Base-by-base conservation (phyloP, 345 rosid genomes). In the Alliaria petiolata region DNA sequence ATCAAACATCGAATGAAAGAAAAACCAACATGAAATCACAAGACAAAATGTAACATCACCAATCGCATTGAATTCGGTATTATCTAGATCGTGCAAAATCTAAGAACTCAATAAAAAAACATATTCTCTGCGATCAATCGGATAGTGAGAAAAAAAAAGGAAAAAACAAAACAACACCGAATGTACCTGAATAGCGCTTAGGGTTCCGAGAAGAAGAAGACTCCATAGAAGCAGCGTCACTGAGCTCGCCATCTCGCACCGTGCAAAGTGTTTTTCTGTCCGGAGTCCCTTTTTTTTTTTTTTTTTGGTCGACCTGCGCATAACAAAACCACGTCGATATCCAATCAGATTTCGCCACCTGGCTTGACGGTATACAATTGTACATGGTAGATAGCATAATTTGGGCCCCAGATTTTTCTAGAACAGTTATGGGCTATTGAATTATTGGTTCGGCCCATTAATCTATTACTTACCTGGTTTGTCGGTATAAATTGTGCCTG, bases 161-260 rank as follows among this genome's bases (percentile, higher is more conserved):
- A 2, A 17, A 1, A 7, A 0, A 14, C 5, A 16, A 5, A n/a
- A 9, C 13, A 25, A 6, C n/a, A n/a, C n/a, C n/a, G n/a, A 49
- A 20, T 1, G 43, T 56, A 87, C 96, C 92, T 88, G 87, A 67
- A 78, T 79, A 28, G 72, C 60, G 39, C 72, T 47, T 40, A 86
- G 58, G 70, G 89, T 75, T 60, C 86, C 90, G 8, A 85, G 60
- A 42, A 92, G 78, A 56, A 83, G 62, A 20, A 89, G 62, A 67
- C 82, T 61, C 76, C 85, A 85, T 10, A 88, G 72, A 70, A 86
- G 68, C 12, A 76, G 47, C 50, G 76, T 70, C 40, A 79, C 71
- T 72, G 82, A 80, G 70, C 81, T 83, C 74, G 83, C 86, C 96
- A 86, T 89, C 44, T 76, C 61, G 58, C 61, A 56, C 62, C 46